Evolutionary conservation across 192 early-diverging fungal species (phyloP), one percentile per base, ranked within the genome.

Genomic region (Lunasporangiospora selenospora): DNA sequence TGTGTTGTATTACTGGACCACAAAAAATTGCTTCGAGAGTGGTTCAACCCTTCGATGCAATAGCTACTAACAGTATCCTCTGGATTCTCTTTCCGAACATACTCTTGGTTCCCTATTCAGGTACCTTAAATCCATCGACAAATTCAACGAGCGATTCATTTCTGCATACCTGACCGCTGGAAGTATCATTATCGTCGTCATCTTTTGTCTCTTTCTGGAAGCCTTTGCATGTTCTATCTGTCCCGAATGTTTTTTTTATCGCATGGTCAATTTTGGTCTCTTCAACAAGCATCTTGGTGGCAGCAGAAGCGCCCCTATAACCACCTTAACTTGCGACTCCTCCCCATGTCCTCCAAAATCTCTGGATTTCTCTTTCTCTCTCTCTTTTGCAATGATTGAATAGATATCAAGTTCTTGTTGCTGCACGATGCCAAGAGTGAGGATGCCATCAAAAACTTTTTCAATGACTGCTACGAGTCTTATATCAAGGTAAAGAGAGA

Each of bases 41-140:
- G n/a, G n/a, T n/a, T n/a, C n/a, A n/a, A n/a, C n/a, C n/a, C n/a
- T n/a, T n/a, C n/a, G n/a, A n/a, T n/a, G n/a, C n/a, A n/a, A n/a
- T n/a, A n/a, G n/a, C n/a, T n/a, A n/a, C n/a, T n/a, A n/a, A n/a
- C n/a, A n/a, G n/a, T n/a, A n/a, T n/a, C n/a, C n/a, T n/a, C n/a
- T n/a, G n/a, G n/a, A n/a, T n/a, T n/a, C 23, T 49, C 23, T 49
- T 49, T 24, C 32, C 13, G 16, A 75, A 67, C 27, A 65, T 75
- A 41, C 49, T n/a, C 15, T 13, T 18, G 18, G 3, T 50, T 33
- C 13, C 11, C 23, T 40, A 43, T 8, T n/a, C 50, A 95, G 94
- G 87, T 98, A 95, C 58, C 80, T 98, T 30, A 97, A 96, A 67
- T 86, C 89, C 2, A 89, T 99, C 36, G 98, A 99, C 80, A 86